A percentile compares a stretch with the other conserved stretches of the same genome.
Evolutionary conservation across 1,139 yeast species (phyloP).

Genomic region (Pichia sp.): DNA sequence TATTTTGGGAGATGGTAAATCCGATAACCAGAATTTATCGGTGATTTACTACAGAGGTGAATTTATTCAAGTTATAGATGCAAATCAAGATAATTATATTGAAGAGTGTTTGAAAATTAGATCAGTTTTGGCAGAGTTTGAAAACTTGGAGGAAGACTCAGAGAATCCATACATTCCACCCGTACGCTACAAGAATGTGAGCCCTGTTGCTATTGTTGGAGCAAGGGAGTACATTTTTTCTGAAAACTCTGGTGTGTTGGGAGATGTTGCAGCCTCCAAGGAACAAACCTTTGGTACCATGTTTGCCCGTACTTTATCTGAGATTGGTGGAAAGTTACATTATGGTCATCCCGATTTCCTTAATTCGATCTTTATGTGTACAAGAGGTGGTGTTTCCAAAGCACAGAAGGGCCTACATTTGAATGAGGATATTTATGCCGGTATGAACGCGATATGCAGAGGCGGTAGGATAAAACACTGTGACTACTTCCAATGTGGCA

Average conservation of each 20-base stretch:
- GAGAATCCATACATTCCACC: conserved; percentile 41
- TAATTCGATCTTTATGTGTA: conserved; percentile 79
- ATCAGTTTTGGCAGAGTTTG: conserved; percentile 73
- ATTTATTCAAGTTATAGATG: conserved; percentile 80
- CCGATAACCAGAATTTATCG: conserved; percentile 79
- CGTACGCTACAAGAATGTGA: conserved; percentile 28
- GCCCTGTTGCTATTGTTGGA: conserved; percentile 79
- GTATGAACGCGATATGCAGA: conserved; percentile 72
- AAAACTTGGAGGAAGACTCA: conserved; percentile 38
- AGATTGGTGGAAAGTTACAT: conserved; percentile 81
- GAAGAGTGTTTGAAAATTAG: conserved; percentile 83
- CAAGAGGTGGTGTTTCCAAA: conserved; percentile 86
- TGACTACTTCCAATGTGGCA: conserved; percentile 87
- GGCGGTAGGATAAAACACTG: conserved; percentile 87
- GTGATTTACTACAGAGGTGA: conserved; percentile 79
- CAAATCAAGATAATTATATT: conserved; percentile 80
- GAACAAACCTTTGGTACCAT: conserved; percentile 91
- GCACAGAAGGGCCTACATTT: conserved; percentile 83
- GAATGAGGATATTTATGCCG: conserved; percentile 89
- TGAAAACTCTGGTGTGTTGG: conserved; percentile 77
- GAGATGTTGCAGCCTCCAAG: conserved; percentile 91
- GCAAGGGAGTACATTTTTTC: conserved; percentile 87
- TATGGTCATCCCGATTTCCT: conserved; percentile 92
- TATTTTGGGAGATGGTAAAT: conserved; percentile 82
- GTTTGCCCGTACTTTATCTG: conserved; percentile 79